These are phyloP conservation scores for Calonectria multiphialidica DNA, from an alignment of 2,329 filamentous ascomycete species.

Conservation along the genomic window DNA sequence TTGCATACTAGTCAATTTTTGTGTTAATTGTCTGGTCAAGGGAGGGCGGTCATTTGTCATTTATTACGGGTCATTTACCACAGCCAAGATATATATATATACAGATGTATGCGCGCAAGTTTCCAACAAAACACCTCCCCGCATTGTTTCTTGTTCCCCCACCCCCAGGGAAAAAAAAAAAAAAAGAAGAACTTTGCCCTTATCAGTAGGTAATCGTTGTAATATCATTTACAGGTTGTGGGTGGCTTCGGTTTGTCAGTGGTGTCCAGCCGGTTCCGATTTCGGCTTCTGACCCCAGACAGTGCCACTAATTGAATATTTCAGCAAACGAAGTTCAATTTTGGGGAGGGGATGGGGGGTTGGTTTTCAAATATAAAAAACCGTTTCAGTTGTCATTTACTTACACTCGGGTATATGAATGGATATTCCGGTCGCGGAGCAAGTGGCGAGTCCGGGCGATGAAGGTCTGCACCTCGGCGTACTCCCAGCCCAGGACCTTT, in stretches of 20 bases:
- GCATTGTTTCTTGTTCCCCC: neutral
- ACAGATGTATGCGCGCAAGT: neutral
- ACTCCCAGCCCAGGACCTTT: conserved; percentile 44
- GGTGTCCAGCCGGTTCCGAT: neutral
- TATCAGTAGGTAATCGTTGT: too few relatives aligned
- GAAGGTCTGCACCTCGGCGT: conserved; percentile 37
- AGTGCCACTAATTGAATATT: neutral
- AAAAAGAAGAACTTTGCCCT: too few relatives aligned
- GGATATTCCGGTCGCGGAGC: conserved; percentile 34
- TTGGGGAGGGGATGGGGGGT: too few relatives aligned
- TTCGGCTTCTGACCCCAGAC: neutral
- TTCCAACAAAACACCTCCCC: neutral
- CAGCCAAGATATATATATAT: neutral
- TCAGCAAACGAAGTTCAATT: too few relatives aligned
- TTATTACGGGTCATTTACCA: neutral
- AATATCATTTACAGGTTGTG: neutral
- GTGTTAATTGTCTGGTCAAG: neutral
- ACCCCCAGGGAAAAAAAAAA: too few relatives aligned
- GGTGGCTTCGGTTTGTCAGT: too few relatives aligned
- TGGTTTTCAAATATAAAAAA: too few relatives aligned
- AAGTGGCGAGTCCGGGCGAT: conserved; percentile 41
- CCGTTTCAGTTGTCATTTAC: neutral
- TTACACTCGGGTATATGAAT: conserved; percentile 41
- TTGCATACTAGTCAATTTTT: neutral
- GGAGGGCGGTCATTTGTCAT: neutral